phyloP scores from a whole-genome alignment of 257 asterid genomes.

The Osmanthus fragrans region DNA sequence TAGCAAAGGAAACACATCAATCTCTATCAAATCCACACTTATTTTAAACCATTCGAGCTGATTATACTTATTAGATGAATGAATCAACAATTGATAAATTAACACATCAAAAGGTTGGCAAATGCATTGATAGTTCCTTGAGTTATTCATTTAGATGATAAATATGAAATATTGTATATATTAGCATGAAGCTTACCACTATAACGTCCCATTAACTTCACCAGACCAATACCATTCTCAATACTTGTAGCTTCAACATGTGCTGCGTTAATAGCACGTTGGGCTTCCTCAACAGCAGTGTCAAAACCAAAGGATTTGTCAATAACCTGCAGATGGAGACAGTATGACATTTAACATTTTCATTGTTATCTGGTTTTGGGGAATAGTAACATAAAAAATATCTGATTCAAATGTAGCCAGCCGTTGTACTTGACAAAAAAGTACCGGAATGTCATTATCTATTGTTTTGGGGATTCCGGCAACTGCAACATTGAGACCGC shows the following conservation, averaged over 20 bases:
- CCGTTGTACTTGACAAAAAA: too few relatives aligned
- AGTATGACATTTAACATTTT: neutral
- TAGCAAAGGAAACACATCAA: too few relatives aligned
- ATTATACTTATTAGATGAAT: neutral
- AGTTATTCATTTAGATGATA: neutral
- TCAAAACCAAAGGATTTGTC: slow-evolving; percentile 95
- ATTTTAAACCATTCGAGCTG: neutral
- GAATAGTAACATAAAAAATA: neutral
- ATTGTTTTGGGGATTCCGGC: slow-evolving; percentile 90
- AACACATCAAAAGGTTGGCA: neutral
- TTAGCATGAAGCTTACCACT: slow-evolving; percentile 51
- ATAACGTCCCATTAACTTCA: slow-evolving; percentile 87
- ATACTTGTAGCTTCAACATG: slow-evolving; percentile 94
- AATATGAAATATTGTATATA: neutral
- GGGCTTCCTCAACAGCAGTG: slow-evolving; percentile 96
- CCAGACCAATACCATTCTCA: slow-evolving; percentile 92
- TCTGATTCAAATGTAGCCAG: neutral
- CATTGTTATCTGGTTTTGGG: neutral
- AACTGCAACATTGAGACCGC: slow-evolving; percentile 82
- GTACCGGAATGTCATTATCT: slow-evolving; percentile 91
- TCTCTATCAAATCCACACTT: too few relatives aligned
- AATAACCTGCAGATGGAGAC: slow-evolving; percentile 52
- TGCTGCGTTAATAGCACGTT: slow-evolving; percentile 95
- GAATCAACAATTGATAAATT: neutral
- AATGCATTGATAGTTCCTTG: neutral